phyloP scores from a whole-genome alignment of 129 eudicot genomes.

The Escallonia herrerae region DNA sequence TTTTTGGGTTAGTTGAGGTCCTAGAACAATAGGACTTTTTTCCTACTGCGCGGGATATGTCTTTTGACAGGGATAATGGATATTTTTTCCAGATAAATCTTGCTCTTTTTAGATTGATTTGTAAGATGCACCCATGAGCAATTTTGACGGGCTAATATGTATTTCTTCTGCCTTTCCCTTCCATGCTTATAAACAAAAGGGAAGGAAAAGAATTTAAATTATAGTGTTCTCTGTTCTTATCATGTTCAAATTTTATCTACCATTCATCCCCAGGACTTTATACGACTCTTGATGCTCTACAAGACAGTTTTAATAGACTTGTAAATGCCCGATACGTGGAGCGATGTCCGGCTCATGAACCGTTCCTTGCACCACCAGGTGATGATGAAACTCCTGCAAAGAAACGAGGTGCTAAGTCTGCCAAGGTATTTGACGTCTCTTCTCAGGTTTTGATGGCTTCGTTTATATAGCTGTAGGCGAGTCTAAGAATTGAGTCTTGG shows the following conservation, averaged over 20 bases:
- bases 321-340: conserved; percentile 61
- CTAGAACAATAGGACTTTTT: no score
- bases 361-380: conserved; percentile 56
- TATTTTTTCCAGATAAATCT: no score
- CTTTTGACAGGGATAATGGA: no score
- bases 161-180: background rate
- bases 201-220: background rate
- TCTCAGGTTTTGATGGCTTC: background rate
- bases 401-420: conserved; percentile 45
- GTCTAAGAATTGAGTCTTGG: no score
- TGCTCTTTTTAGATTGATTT: background rate
- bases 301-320: conserved; percentile 53
- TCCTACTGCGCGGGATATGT: no score
- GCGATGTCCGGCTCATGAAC: conserved; percentile 91
- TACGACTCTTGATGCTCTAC: conserved; percentile 27
- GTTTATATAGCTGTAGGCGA: no score
- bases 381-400: conserved; percentile 53
- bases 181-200: background rate
- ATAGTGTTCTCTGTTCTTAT: no score
- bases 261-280: conserved; percentile 29
- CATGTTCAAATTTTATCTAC: conserved; percentile 5
- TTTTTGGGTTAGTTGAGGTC: no score
- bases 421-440: conserved; percentile 39
- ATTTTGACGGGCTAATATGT: background rate
- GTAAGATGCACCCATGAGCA: background rate